phyloP scores from a whole-genome alignment of 257 asterid genomes.

The Forsythia suspensa region DNA sequence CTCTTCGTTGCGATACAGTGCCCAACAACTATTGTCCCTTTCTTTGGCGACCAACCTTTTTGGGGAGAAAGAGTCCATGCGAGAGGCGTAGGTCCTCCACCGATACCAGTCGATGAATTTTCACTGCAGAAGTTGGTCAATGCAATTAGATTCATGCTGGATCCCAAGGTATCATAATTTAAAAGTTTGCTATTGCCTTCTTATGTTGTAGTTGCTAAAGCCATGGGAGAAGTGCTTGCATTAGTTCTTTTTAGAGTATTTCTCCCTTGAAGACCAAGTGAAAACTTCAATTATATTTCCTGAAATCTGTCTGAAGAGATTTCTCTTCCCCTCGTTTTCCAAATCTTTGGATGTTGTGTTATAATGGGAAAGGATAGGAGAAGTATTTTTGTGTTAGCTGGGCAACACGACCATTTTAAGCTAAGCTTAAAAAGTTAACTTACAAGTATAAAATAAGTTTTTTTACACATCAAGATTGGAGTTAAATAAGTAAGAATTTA shows the following conservation, averaged over 20 bases:
- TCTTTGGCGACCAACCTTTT: constrained; percentile 62
- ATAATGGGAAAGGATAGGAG: not conserved
- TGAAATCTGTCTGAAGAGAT: not conserved
- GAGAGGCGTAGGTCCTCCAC: constrained; percentile 54
- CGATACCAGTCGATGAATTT: constrained; percentile 52
- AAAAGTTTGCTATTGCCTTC: not conserved
- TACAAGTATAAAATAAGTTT: not conserved
- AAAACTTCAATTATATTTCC: not conserved
- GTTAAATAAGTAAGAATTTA: not conserved
- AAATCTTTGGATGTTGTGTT: not conserved
- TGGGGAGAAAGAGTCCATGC: constrained; percentile 58
- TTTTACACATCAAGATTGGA: not conserved
- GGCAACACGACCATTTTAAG: not conserved
- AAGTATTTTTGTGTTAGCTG: not conserved
- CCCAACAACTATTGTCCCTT: constrained; percentile 54
- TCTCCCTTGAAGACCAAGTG: not conserved
- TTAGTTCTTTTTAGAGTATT: not conserved
- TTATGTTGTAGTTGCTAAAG: not conserved
- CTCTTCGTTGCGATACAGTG: constrained; percentile 45
- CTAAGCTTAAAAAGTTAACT: not conserved
- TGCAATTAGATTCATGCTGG: constrained; percentile 49
- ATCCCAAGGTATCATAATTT: constrained; percentile 38
- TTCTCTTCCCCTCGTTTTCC: not conserved
- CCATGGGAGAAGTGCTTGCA: not conserved
- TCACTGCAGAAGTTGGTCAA: constrained; percentile 40